These are phyloP conservation scores for Malus hybrid DNA, from an alignment of 331 rosid species.

Conservation along the genomic window DNA sequence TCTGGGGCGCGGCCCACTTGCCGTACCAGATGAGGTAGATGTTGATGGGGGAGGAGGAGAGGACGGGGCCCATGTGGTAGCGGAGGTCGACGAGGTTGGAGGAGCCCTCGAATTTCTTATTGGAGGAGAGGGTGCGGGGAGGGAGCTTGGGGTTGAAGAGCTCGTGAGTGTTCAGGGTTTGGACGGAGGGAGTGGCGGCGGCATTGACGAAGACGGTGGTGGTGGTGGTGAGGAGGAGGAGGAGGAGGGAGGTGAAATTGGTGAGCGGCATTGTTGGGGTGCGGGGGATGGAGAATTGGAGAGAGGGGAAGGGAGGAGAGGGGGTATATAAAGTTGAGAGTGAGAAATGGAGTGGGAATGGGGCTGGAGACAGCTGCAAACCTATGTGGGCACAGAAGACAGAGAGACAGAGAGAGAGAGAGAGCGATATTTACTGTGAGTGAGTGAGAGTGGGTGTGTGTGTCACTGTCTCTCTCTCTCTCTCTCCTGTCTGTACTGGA, in stretches of 20 bases:
- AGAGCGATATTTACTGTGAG: background rate
- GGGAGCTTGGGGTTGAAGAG: slow-evolving; percentile 66
- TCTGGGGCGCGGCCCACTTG: slow-evolving; percentile 48
- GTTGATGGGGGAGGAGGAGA: slow-evolving; percentile 67
- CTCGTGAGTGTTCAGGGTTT: slow-evolving; percentile 22
- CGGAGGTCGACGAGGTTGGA: slow-evolving; percentile 66
- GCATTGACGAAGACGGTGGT: background rate
- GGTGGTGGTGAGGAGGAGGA: background rate
- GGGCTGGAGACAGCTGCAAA: slow-evolving; percentile 86
- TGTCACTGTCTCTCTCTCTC: background rate
- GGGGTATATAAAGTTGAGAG: slow-evolving; percentile 15
- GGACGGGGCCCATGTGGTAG: slow-evolving; percentile 95
- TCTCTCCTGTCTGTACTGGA: background rate
- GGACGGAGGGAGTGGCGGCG: slow-evolving; percentile 1
- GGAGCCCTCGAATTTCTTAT: slow-evolving; percentile 73
- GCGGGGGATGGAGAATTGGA: background rate
- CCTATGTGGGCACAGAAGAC: slow-evolving; percentile 34
- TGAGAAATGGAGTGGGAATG: background rate
- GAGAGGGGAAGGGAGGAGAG: background rate
- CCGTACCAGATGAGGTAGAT: slow-evolving; percentile 91
- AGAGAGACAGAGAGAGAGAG: background rate
- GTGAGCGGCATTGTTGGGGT: slow-evolving; percentile 10
- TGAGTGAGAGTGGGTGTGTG: background rate
- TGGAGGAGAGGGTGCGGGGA: slow-evolving; percentile 40
- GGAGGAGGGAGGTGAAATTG: background rate